A percentile compares a stretch with the other conserved stretches of the same genome.
Evolutionary conservation across 176 grass and related monocot species (phyloP).

Genomic region (Oryza brachyantha): DNA sequence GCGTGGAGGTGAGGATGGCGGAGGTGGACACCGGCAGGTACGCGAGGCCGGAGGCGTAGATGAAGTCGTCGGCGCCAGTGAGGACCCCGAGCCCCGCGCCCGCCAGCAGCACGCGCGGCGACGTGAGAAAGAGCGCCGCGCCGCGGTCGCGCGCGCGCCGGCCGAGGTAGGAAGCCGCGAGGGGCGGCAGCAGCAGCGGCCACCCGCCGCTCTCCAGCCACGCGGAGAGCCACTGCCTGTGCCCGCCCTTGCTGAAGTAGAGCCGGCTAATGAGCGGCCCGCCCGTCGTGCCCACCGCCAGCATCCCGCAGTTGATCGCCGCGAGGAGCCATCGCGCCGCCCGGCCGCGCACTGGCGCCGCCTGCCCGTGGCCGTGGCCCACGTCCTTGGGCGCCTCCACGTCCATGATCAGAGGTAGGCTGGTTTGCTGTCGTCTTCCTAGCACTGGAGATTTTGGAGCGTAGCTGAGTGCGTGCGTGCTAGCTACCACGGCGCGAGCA

Average conservation of each 20-base stretch:
- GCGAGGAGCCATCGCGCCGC: constrained; percentile 29
- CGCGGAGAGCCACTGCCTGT: constrained; percentile 51
- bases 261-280: constrained; percentile 63
- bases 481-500: neutral
- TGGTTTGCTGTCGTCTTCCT: neutral
- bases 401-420: constrained; percentile 25
- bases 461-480: neutral
- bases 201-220: constrained; percentile 57
- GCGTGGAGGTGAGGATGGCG: constrained; percentile 70
- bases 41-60: constrained; percentile 64
- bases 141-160: constrained; percentile 11
- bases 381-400: constrained; percentile 31
- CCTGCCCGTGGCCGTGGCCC: neutral
- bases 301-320: constrained; percentile 55
- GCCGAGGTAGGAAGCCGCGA: constrained; percentile 27
- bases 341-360: neutral
- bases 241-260: constrained; percentile 61
- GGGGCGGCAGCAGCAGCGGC: constrained; percentile 51
- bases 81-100: constrained; percentile 39
- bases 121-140: constrained; percentile 33
- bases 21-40: constrained; percentile 71
- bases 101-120: constrained; percentile 37
- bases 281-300: constrained; percentile 44
- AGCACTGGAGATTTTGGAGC: neutral
- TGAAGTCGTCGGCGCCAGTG: constrained; percentile 60